phyloP scores from a whole-genome alignment of 2,329 filamentous ascomycete genomes.

The Knufia petricola region DNA sequence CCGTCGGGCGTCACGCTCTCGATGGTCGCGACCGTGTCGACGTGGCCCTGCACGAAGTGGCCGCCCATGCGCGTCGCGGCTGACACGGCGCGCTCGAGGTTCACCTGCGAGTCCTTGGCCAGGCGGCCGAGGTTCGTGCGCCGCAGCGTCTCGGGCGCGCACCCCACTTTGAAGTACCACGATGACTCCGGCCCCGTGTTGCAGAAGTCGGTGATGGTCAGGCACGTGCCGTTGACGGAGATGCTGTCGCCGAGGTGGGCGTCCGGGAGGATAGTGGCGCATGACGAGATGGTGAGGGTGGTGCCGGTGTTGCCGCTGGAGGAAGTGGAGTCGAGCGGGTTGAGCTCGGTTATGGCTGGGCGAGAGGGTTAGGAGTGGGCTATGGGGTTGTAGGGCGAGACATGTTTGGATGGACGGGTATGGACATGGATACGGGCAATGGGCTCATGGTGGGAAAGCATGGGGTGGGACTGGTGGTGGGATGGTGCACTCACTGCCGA shows the following conservation, averaged over 20 bases:
- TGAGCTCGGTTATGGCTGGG: slow-evolving; percentile 73
- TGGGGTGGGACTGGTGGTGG: background rate
- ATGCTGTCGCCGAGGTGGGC: slow-evolving; percentile 87
- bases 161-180: slow-evolving; percentile 72
- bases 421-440: too few relatives aligned
- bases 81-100: slow-evolving; percentile 87
- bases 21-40: slow-evolving; percentile 79
- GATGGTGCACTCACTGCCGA: slow-evolving; percentile 62
- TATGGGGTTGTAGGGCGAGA: slow-evolving; percentile 13
- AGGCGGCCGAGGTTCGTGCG: slow-evolving; percentile 87
- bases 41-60: slow-evolving; percentile 96
- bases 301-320: slow-evolving; percentile 65
- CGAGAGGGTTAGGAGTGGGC: too few relatives aligned
- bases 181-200: slow-evolving; percentile 25
- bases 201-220: slow-evolving; percentile 74
- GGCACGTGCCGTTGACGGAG: slow-evolving; percentile 86
- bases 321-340: slow-evolving; percentile 68
- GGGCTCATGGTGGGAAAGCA: background rate
- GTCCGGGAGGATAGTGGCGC: slow-evolving; percentile 69
- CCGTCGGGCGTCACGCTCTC: slow-evolving; percentile 66
- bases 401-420: too few relatives aligned
- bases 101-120: slow-evolving; percentile 58
- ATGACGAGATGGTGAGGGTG: slow-evolving; percentile 73
- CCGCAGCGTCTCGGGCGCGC: slow-evolving; percentile 90
- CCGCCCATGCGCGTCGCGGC: slow-evolving; percentile 93